Evolutionary conservation across 164 flowering plant species (phyloP).

Genomic region (Tetracentron sinense): DNA sequence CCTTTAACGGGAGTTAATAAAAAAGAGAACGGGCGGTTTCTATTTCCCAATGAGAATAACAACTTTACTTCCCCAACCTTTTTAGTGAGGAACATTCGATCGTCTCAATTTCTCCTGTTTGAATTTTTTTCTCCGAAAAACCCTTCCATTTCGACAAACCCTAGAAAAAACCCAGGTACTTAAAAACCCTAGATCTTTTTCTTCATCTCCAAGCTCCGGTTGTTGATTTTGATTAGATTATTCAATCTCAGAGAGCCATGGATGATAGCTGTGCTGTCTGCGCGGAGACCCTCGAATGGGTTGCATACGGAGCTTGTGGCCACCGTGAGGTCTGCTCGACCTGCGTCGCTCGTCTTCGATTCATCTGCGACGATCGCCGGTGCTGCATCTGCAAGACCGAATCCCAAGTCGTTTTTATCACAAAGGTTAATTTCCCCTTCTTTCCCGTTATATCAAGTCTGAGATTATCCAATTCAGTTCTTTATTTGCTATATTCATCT

Average conservation of each 20-base stretch:
- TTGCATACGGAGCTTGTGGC: constrained; percentile 81
- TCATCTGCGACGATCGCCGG: constrained; percentile 72
- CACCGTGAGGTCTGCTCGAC: constrained; percentile 94
- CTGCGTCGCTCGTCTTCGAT: constrained; percentile 90
- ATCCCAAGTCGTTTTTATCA: constrained; percentile 57
- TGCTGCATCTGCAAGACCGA: constrained; percentile 94
- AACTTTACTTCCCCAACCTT: too few species aligned
- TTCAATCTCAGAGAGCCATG: constrained; percentile 29
- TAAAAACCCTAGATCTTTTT: too few species aligned
- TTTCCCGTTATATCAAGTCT: not conserved
- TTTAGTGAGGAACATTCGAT: too few species aligned
- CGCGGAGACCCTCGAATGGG: constrained; percentile 89
- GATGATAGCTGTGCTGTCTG: constrained; percentile 95
- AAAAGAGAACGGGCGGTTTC: too few species aligned
- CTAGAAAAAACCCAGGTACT: too few species aligned
- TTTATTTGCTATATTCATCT: too few species aligned
- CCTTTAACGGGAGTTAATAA: too few species aligned
- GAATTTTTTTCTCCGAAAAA: too few species aligned
- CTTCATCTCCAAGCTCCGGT: not conserved
- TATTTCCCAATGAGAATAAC: too few species aligned
- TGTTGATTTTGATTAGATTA: not conserved
- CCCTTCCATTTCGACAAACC: too few species aligned
- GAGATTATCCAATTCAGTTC: not conserved
- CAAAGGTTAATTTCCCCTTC: constrained; percentile 57
- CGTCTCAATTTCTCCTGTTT: not conserved